Conservation (phyloP, 805 yeast genomes). For the Candida succiphila region DNA sequence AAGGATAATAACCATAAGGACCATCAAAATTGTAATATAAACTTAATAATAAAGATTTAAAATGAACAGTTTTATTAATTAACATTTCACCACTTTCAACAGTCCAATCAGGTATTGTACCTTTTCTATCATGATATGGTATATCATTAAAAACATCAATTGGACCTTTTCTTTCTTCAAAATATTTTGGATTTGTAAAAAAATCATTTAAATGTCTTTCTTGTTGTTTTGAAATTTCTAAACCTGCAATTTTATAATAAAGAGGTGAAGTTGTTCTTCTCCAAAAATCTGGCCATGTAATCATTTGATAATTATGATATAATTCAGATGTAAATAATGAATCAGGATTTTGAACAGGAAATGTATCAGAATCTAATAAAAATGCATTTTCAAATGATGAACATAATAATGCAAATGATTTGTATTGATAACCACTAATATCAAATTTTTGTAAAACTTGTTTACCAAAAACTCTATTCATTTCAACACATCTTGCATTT, state of each 20-base stretch:
- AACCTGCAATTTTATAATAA: conserved; percentile 60
- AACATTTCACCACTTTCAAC: conserved; percentile 63
- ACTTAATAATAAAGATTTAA: conserved; percentile 45
- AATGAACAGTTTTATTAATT: conserved; percentile 48
- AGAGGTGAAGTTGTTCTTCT: conserved; percentile 70
- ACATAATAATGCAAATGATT: conserved; percentile 58
- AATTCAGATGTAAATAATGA: conserved; percentile 47
- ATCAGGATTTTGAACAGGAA: conserved; percentile 60
- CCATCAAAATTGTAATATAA: conserved; percentile 61
- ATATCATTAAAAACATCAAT: conserved; percentile 16
- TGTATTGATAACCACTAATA: conserved; percentile 59
- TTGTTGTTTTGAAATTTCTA: conserved; percentile 28
- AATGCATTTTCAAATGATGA: conserved; percentile 67
- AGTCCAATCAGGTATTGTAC: conserved; percentile 60
- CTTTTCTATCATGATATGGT: conserved; percentile 55
- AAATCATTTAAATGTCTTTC: conserved; percentile 22
- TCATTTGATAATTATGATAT: conserved; percentile 37
- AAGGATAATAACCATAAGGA: conserved; percentile 46
- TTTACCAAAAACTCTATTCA: conserved; percentile 52
- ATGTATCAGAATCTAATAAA: conserved; percentile 67
- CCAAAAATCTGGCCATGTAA: conserved; percentile 88
- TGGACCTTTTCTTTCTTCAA: conserved; percentile 23
- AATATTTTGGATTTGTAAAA: conserved; percentile 20
- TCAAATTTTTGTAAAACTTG: conserved; percentile 35
- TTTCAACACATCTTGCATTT: conserved; percentile 58